Base-by-base conservation (phyloP, 2,329 filamentous ascomycete genomes). In the Elsinoe arachidis region DNA sequence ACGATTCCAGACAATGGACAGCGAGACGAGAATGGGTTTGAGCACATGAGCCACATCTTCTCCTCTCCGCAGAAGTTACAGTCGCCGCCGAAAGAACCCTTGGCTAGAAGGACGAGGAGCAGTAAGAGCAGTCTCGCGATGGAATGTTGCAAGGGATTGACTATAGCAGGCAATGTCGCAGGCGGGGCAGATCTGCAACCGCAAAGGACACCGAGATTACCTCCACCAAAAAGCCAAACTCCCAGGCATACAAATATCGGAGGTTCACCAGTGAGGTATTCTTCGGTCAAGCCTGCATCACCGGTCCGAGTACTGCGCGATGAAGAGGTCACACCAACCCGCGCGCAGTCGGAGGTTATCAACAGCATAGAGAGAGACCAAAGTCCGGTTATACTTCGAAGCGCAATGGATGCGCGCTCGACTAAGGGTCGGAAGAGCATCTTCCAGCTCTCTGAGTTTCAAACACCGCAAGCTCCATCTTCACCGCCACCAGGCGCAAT, bases 1-100 rank as follows among this genome's bases (percentile, higher is more conserved):
- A 87, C 84, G 1, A 73, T 97, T 33, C 82, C 84, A 66, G 89
- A 96, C 66, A 83, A 78, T 57, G 89, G 89, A 55, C 77, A 85
- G 60, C 87, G 90, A 73, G 92, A 97, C 73, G 90, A 95, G 70
- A 79, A 96, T 78, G 93, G 92, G 71, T 84, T 99, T 76, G 90
- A 96, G 69, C 86, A 88, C 35, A 80, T 96, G 59, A 88, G 92
- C 35, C 83, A 83, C 63, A 83, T 97, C 63, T 96, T 96, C 72
- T 96, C 91, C 7, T 96, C 91, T 17, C 90, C 91, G 12, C 43
- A 56, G 14, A 56, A 33, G 43, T 15, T 39, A 7, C 33, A 54
- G 30, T 30, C 38, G 26, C 54, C 39, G 26, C 11, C 49, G 33
- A 39, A 39, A 26, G 49, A 39, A 12, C 39, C 17, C 35, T 26